Conservation (phyloP, 2,329 filamentous ascomycete genomes). For the Fusarium miscanthi region DNA sequence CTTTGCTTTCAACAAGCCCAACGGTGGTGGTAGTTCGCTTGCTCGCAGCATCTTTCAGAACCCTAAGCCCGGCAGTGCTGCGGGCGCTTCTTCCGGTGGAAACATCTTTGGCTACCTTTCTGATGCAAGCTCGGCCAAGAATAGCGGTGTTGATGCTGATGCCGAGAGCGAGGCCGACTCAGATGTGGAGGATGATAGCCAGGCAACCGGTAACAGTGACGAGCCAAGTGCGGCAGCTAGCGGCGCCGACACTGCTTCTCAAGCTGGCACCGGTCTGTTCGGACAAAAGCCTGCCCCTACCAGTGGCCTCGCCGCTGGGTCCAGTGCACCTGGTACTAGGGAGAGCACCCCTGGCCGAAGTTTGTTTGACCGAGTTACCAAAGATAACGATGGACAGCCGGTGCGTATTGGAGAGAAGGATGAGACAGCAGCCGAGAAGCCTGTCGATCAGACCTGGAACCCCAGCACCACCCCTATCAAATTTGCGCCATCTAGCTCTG, state of each 20-base stretch:
- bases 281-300: constrained; percentile 48
- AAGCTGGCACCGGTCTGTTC: constrained; percentile 43
- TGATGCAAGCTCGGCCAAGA: constrained; percentile 65
- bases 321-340: constrained; percentile 56
- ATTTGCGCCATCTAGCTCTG: constrained; percentile 55
- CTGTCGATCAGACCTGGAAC: constrained; percentile 55
- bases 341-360: constrained; percentile 61
- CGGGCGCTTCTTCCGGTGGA: constrained; percentile 43
- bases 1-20: constrained; percentile 51
- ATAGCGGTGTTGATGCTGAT: constrained; percentile 62
- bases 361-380: constrained; percentile 67
- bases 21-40: constrained; percentile 48
- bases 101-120: constrained; percentile 73
- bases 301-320: constrained; percentile 42
- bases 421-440: constrained; percentile 41
- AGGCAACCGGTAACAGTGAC: constrained; percentile 57
- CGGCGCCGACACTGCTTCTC: constrained; percentile 54
- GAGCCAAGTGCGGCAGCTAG: constrained; percentile 57
- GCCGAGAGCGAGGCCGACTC: constrained; percentile 59
- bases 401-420: constrained; percentile 53
- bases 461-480: constrained; percentile 65
- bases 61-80: constrained; percentile 48
- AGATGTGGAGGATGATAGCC: constrained; percentile 55
- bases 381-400: constrained; percentile 61
- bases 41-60: constrained; percentile 58